Percentiles rank a stretch among this genome's conserved stretches.
phyloP scores from a whole-genome alignment of 176 grass and related monocot species.

The Metroxylon sagu region DNA sequence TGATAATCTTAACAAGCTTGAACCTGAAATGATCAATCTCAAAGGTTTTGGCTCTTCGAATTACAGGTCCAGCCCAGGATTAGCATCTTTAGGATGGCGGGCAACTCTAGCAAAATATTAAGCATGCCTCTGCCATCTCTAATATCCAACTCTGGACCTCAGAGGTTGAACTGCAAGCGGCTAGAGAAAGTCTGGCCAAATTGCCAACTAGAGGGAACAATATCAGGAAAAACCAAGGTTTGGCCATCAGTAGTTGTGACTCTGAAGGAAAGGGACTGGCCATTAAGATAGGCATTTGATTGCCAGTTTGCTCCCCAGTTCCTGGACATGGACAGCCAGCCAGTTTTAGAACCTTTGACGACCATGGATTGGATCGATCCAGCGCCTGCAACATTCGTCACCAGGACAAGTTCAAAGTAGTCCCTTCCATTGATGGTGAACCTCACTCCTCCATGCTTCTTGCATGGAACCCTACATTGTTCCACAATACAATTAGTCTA shows the following conservation, averaged over 20 bases:
- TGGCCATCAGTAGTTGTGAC: constrained; percentile 10
- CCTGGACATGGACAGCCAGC: constrained; percentile 18
- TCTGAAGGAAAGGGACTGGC: constrained; percentile 19
- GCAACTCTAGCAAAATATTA: constrained; percentile 6
- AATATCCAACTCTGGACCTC: not conserved
- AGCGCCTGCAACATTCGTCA: constrained; percentile 10
- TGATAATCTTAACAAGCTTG: too few species aligned
- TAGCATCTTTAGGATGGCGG: constrained; percentile 6
- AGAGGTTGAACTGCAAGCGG: constrained; percentile 2
- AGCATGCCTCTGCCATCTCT: constrained; percentile 17
- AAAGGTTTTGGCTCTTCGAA: too few species aligned
- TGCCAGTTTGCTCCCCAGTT: constrained; percentile 28
- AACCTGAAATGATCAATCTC: too few species aligned
- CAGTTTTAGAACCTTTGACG: constrained; percentile 16
- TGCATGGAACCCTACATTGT: constrained; percentile 16
- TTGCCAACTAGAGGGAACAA: constrained; percentile 13
- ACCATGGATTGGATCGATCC: constrained; percentile 12
- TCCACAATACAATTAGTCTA: not conserved
- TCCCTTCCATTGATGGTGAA: constrained; percentile 21
- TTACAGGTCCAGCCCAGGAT: too few species aligned
- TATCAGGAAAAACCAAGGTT: constrained; percentile 13
- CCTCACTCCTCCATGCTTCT: constrained; percentile 20
- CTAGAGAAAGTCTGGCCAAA: constrained; percentile 28
- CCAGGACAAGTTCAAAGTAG: constrained; percentile 23
- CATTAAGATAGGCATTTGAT: constrained; percentile 12